Evolutionary conservation across 345 rosid genomes (phyloP), one percentile per base, ranked within the genome.

Genomic region (Eucalyptus caleyi): DNA sequence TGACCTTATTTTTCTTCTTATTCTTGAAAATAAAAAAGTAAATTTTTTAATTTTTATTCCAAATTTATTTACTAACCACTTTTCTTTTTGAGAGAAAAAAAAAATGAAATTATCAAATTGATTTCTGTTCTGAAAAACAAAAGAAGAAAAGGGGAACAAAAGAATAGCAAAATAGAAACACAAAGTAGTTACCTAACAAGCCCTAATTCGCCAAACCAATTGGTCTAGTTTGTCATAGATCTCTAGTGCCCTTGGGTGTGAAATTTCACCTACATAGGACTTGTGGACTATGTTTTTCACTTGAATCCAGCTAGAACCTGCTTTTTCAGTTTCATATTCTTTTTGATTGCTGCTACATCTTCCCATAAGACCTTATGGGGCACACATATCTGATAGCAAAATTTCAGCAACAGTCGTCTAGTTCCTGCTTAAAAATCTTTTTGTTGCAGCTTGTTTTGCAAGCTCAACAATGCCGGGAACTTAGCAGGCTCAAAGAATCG

Each of bases 71-170:
- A 8, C 26, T 4, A 4, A 53, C 1, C 26, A 8, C 4, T 53
- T 53, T 53, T 21, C 5, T 53, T 53, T 53, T 53, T 1, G 5
- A 21, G 59, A 53, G 4, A 21, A 53, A 53, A 21, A 53, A 53
- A 53, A 53, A 53, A 23, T 53, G 59, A 53, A 4, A 53, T 53
- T 53, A 53, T 23, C 11, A 21, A 53, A 53, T 53, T 4, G 5
- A 53, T 53, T 53, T 53, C 1, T 53, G 0, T 53, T 53, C 0
- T 4, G 1, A 53, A 23, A 53, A 53, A 53, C 0, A 4, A 53
- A 53, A 53, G 56, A 53, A 53, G 56, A 21, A 53, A 53, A 21
- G 5, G 24, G 59, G 59, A 53, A 53, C 10, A 8, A 53, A 19
- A 53, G 24, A 53, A 53, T 9, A 53, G 5, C 1, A 53, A 53